A percentile compares a stretch with the other conserved stretches of the same genome.
phyloP scores from a whole-genome alignment of 441 rosid genomes.

The Aleurites moluccanus region DNA sequence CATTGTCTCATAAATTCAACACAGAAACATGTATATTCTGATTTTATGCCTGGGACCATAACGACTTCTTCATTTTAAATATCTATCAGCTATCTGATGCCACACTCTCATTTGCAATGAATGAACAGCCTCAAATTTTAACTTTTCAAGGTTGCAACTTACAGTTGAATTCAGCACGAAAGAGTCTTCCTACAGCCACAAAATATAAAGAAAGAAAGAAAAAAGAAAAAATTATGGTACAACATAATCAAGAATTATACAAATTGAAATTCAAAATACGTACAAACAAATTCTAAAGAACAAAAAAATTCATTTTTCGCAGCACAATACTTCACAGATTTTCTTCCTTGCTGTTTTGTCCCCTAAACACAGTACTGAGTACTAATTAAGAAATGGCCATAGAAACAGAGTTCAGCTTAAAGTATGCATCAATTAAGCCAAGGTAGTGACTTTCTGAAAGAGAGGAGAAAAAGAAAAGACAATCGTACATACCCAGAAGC shows the following conservation, averaged over 20 bases:
- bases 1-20: neutral
- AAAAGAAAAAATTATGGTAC: too few species aligned
- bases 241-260: neutral
- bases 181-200: neutral
- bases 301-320: neutral
- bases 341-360: neutral
- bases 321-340: neutral
- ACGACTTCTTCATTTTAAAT: neutral
- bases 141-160: neutral
- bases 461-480: too few species aligned
- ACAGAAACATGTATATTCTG: neutral
- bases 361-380: neutral
- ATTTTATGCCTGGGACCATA: neutral
- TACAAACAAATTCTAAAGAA: neutral
- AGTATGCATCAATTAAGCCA: neutral
- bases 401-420: neutral
- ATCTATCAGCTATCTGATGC: neutral
- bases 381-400: neutral
- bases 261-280: neutral
- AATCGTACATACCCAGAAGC: constrained; percentile 5
- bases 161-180: neutral
- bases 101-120: neutral
- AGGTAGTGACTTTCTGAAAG: neutral
- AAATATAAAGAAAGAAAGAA: neutral
- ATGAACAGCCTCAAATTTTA: neutral